Evolutionary conservation across 495 filamentous ascomycete genomes (phyloP).

Genomic region (Aspergillus leporis): DNA sequence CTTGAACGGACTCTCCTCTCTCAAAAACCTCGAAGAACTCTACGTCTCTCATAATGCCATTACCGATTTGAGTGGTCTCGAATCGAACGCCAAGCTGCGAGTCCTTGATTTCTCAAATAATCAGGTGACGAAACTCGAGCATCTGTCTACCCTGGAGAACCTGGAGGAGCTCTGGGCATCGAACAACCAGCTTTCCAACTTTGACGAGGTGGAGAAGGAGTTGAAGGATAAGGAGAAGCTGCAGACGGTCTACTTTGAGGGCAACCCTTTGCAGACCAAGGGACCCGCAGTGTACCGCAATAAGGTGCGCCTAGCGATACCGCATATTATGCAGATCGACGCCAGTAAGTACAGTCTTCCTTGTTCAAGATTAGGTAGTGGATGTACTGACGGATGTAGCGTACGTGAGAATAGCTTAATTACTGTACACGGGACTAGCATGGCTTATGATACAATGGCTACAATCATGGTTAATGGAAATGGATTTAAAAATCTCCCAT

Average conservation of each 20-base stretch:
- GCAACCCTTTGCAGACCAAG: conserved; percentile 82
- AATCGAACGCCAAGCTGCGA: conserved; percentile 66
- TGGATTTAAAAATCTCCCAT: background rate
- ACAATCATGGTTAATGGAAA: conserved; percentile 1
- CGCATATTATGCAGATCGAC: conserved; percentile 90
- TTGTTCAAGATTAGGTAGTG: background rate
- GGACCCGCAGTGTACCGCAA: conserved; percentile 82
- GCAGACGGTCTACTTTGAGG: conserved; percentile 95
- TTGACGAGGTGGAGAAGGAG: conserved; percentile 81
- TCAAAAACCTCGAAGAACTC: conserved; percentile 85
- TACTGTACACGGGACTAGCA: background rate
- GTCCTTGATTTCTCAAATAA: conserved; percentile 92
- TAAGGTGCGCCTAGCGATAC: conserved; percentile 85
- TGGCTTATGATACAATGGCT: background rate
- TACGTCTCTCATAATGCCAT: conserved; percentile 99
- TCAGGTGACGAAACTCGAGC: conserved; percentile 70
- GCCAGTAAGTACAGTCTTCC: conserved; percentile 74
- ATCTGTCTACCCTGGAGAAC: conserved; percentile 64
- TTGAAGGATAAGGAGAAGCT: conserved; percentile 75
- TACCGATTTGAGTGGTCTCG: conserved; percentile 72
- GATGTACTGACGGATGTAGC: conserved; percentile 22
- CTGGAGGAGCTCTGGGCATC: conserved; percentile 96
- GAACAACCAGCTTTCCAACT: conserved; percentile 76
- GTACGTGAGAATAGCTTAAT: conserved; percentile 31
- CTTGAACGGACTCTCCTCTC: conserved; percentile 70